A percentile compares a stretch with the other conserved stretches of the same genome.
phyloP scores from a whole-genome alignment of 2,329 filamentous ascomycete genomes.

The Endoconidiophora polonica region DNA sequence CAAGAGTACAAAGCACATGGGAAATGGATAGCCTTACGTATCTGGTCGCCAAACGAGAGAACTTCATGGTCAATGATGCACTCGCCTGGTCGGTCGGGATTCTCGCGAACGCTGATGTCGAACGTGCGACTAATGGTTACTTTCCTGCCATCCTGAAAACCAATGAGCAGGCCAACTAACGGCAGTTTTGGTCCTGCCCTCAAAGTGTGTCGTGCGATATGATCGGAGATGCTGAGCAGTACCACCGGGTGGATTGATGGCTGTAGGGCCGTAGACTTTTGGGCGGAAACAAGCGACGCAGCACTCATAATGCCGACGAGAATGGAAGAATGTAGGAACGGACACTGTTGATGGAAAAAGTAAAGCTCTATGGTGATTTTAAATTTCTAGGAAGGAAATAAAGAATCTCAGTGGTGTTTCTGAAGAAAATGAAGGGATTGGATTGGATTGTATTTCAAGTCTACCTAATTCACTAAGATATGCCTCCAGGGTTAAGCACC shows the following conservation, averaged over 20 bases:
- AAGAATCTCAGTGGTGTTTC: neutral
- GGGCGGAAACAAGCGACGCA: conserved; percentile 40
- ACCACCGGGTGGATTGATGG: conserved; percentile 84
- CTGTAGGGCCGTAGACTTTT: conserved; percentile 57
- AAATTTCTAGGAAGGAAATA: neutral
- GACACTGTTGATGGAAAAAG: neutral
- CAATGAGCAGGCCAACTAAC: conserved; percentile 73
- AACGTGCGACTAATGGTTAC: conserved; percentile 90
- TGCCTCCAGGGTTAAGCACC: too few species aligned
- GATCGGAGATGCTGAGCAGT: conserved; percentile 90
- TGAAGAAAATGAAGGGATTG: too few species aligned
- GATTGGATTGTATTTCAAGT: too few species aligned
- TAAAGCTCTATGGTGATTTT: neutral
- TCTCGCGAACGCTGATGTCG: conserved; percentile 45
- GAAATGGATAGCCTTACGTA: neutral
- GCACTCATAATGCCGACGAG: neutral
- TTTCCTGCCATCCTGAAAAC: conserved; percentile 77
- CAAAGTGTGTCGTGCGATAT: conserved; percentile 79
- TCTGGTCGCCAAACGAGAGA: conserved; percentile 1
- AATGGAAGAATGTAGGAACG: neutral
- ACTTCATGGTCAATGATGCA: conserved; percentile 1
- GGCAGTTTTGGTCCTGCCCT: conserved; percentile 51
- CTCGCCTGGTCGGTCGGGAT: conserved; percentile 33
- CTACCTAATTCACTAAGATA: too few species aligned
- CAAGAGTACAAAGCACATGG: neutral